phyloP scores from a whole-genome alignment of 345 rosid species.

The Eucalyptus guilfoylei region DNA sequence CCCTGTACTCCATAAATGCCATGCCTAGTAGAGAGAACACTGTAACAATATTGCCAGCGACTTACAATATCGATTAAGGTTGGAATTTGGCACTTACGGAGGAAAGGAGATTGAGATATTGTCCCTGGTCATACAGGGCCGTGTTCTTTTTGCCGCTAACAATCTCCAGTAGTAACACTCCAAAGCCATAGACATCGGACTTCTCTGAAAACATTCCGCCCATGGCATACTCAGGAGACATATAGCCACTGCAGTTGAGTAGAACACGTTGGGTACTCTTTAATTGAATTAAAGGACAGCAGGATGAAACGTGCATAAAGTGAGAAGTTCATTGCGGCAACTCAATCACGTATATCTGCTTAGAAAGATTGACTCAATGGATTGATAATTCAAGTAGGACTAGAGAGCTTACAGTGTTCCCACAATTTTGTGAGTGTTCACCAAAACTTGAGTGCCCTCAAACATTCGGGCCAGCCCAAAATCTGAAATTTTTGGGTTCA shows the following conservation, averaged over 20 bases:
- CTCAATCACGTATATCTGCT: no score
- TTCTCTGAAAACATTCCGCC: not conserved
- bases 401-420: conserved; percentile 8
- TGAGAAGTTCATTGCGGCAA: not conserved
- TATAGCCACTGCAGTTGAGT: not conserved
- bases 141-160: not conserved
- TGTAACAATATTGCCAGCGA: not conserved
- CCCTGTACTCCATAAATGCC: not conserved
- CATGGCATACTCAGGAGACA: conserved; percentile 4
- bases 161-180: conserved; percentile 5
- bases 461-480: conserved; percentile 24
- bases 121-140: not conserved
- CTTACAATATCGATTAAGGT: not conserved
- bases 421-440: conserved; percentile 6
- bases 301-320: not conserved
- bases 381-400: not conserved
- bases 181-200: conserved; percentile 4
- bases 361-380: not conserved
- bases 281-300: not conserved
- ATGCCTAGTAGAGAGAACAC: not conserved
- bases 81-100: not conserved
- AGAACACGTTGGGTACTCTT: not conserved
- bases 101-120: not conserved
- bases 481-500: conserved; percentile 26
- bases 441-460: not conserved